These are phyloP conservation scores for Leccinum angustisporum DNA, from an alignment of 1,284 basidiomycete genomes.

Conservation along the genomic window DNA sequence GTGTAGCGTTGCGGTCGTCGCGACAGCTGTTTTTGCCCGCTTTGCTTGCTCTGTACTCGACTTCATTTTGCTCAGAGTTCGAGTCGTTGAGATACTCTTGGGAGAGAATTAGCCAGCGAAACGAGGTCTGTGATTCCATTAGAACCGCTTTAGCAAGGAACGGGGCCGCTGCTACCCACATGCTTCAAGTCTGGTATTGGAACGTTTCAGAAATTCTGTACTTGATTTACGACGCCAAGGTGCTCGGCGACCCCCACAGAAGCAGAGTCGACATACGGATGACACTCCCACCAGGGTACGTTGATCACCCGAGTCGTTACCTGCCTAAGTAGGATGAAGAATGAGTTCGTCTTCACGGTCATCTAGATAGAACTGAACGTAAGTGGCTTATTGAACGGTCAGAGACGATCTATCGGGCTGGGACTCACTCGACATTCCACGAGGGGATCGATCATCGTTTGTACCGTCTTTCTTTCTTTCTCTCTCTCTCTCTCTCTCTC, in stretches of 20 bases:
- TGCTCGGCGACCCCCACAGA: slow-evolving; percentile 78
- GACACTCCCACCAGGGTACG: slow-evolving; percentile 64
- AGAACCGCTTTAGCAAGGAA: background rate
- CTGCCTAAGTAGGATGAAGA: slow-evolving; percentile 92
- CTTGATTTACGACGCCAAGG: slow-evolving; percentile 87
- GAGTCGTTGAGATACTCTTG: background rate
- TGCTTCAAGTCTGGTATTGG: slow-evolving; percentile 94
- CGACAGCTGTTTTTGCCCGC: too few species aligned
- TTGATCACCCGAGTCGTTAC: slow-evolving; percentile 97
- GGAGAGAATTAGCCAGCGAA: slow-evolving; percentile 71
- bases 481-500: slow-evolving; percentile 48
- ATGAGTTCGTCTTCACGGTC: slow-evolving; percentile 91
- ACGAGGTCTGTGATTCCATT: slow-evolving; percentile 47
- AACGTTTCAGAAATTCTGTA: slow-evolving; percentile 90
- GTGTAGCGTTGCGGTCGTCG: background rate
- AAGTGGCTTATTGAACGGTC: slow-evolving; percentile 1
- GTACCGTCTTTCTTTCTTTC: slow-evolving; percentile 66
- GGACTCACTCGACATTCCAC: slow-evolving; percentile 74
- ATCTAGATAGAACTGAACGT: slow-evolving; percentile 86
- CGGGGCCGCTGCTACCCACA: slow-evolving; percentile 45
- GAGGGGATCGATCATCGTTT: slow-evolving; percentile 84
- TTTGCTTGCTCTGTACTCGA: background rate
- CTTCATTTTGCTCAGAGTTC: background rate
- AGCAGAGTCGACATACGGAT: background rate
- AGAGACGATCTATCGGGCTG: slow-evolving; percentile 2